Base-by-base conservation (phyloP, 176 grass and related monocot species). In the Avena atlantica region DNA sequence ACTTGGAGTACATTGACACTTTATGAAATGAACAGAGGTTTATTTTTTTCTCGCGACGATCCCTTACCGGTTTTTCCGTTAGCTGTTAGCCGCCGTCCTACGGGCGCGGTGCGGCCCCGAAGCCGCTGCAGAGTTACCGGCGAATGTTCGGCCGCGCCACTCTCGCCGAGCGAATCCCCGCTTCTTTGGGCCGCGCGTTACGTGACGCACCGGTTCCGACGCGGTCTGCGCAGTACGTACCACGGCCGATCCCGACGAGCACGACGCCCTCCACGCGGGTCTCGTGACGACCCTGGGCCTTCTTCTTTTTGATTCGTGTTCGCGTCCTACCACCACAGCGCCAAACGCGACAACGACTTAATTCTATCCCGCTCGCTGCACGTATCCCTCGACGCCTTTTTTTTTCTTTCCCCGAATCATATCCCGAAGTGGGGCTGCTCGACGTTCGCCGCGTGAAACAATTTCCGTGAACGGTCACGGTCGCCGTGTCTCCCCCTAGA, bases 141-240 rank as follows among this genome's bases (percentile, higher is more conserved):
- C 13, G 78, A 29, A 81, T 66, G 79, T 81, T 64, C 12, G 78
- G 42, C 58, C 45, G n/a, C 78, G 40, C 11, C 40, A 4, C 21
- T 59, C 36, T 3, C 40, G 40, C 14, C 57, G 19, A 58, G 2
- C 56, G 19, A 59, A 9, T 8, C 21, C n/a, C 25, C 31, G 48
- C 7, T 44, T 55, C 31, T 45, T 10, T 45, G 66, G 16, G 81
- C 15, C 1, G 27, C 20, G 36, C 53, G 36, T 24, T 37, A 12
- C 75, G 50, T 52, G 75, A 78, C 49, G 17, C 64, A 2, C 12
- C 52, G 24, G 58, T 58, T 57, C 48, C 12, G 69, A 70, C 65
- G 65, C 57, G 81, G 71, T 27, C 1, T 16, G 29, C 3, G 1
- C 14, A 1, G 40, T 7, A 27, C 15, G 55, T 1, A n/a, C 19